Evolutionary conservation across 1,284 basidiomycete species (phyloP).

Genomic region (Sporisorium reilianum): DNA sequence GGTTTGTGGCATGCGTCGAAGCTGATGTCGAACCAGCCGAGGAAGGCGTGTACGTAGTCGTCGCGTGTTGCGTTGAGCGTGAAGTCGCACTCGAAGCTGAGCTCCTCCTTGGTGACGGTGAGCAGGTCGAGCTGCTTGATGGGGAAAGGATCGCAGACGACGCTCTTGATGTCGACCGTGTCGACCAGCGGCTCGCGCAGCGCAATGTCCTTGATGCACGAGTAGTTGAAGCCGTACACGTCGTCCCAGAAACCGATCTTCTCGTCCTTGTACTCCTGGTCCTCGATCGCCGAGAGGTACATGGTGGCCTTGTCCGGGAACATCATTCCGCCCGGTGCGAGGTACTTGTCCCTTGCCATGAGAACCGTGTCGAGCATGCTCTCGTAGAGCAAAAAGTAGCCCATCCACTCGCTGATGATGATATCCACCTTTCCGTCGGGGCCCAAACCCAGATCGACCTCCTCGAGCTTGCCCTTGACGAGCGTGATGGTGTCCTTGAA

Average conservation of each 20-base stretch:
- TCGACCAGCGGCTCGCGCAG: conserved; percentile 96
- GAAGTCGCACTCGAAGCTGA: conserved; percentile 87
- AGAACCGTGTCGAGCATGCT: conserved; percentile 99
- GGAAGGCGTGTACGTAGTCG: conserved; percentile 96
- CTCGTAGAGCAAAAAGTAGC: conserved; percentile 84
- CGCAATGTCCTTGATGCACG: conserved; percentile 99
- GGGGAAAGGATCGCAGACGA: conserved; percentile 67
- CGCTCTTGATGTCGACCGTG: conserved; percentile 76
- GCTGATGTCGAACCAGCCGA: conserved; percentile 98
- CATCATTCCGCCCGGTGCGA: conserved; percentile 84
- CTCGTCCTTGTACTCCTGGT: conserved; percentile 99
- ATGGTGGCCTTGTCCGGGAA: conserved; percentile 96
- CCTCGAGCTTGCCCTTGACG: conserved; percentile 98
- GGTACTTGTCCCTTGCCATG: conserved; percentile 94
- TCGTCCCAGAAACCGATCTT: conserved; percentile 98
- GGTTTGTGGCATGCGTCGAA: conserved; percentile 98
- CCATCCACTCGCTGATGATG: conserved; percentile 99
- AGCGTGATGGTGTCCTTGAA: conserved; percentile 93
- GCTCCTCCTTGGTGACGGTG: conserved; percentile 94
- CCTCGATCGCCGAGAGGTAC: conserved; percentile 96
- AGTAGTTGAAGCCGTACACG: conserved; percentile 99
- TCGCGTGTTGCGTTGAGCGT: conserved; percentile 85
- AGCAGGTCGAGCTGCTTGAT: conserved; percentile 79
- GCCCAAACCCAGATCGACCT: conserved; percentile 74
- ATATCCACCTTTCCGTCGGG: conserved; percentile 77